Base-by-base conservation (phyloP, 805 yeast genomes). In the Cyberlindnera petersonii region DNA sequence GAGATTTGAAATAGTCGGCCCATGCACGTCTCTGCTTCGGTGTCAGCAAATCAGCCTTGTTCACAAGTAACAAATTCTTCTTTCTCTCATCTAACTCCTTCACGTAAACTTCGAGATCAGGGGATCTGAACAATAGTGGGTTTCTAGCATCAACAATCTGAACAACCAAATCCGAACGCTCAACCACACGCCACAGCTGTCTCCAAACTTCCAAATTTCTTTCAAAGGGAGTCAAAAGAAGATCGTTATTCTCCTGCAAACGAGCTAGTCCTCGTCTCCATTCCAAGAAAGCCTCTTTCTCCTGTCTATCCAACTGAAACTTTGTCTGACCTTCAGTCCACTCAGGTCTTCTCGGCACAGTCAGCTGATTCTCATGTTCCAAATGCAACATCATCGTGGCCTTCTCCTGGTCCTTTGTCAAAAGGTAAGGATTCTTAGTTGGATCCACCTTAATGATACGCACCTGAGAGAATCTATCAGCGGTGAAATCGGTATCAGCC, bases 141-240 rank as follows among this genome's bases (percentile, higher is more conserved):
- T 86, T 88, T 64, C 98, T 75, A 10, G 97, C 98, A 66, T 93
- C 98, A 21, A 93, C 98, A 67, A 93, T 93, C 61, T 93, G 98
- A 6, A 93, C 97, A 27, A 93, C 78, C 53, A 93, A 71, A 61
- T 91, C 96, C 18, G 93, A 86, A 58, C 98, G 77, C 63, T 93
- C 98, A 18, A 88, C 85, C 31, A 93, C 98, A 65, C 98, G 77
- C 98, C 98, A 93, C 49, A 93, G 69, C 65, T 93, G 98, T 59
- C 93, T 80, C 98, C 98, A 93, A 42, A 93, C 97, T 70, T 91
- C 96, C 48, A 93, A 70, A 60, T 93, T 93, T 68, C 98, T 79
- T 68, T 93, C 98, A 58, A 91, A 93, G 5, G 98, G 98, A 0
- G 98, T 93, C 59, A 93, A 72, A 43, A 89, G 68, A 53, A 93